Conservation (phyloP, 2,329 filamentous ascomycete genomes). For the Aureobasidium sp. region DNA sequence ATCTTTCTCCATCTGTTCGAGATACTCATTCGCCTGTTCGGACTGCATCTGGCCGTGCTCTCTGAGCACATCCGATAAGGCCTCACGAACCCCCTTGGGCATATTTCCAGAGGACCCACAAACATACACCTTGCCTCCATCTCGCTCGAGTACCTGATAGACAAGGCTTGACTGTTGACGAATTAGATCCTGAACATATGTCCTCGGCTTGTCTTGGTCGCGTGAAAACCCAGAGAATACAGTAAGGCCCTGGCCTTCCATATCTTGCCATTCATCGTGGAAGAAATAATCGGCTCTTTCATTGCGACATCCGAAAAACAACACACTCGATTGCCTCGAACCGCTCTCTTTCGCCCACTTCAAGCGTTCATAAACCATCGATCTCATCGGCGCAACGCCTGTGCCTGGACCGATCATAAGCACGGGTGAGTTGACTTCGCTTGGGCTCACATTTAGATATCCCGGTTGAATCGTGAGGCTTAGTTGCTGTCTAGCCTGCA, state of each 20-base stretch:
- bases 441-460: slow-evolving; percentile 42
- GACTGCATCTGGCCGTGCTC: slow-evolving; percentile 32
- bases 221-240: slow-evolving; percentile 63
- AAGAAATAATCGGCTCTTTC: slow-evolving; percentile 73
- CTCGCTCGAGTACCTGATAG: slow-evolving; percentile 45
- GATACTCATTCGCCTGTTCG: slow-evolving; percentile 48
- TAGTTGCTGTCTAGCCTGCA: slow-evolving; percentile 53
- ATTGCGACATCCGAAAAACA: slow-evolving; percentile 85
- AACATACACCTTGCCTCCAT: slow-evolving; percentile 49
- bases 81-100: slow-evolving; percentile 62
- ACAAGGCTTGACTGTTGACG: slow-evolving; percentile 44
- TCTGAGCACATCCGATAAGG: slow-evolving; percentile 55
- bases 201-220: slow-evolving; percentile 54
- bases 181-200: slow-evolving; percentile 62
- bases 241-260: slow-evolving; percentile 41
- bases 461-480: slow-evolving; percentile 52
- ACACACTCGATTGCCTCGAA: slow-evolving; percentile 34
- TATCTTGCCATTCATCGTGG: slow-evolving; percentile 59
- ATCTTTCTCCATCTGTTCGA: slow-evolving; percentile 53
- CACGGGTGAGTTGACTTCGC: slow-evolving; percentile 50
- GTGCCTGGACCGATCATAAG: slow-evolving; percentile 80
- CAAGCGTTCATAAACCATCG: slow-evolving; percentile 67
- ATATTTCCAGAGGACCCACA: slow-evolving; percentile 61
- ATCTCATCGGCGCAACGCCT: slow-evolving; percentile 75
- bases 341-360: slow-evolving; percentile 28